Evolutionary conservation across 495 filamentous ascomycete genomes (phyloP).

Genomic region (Aspergillus ellipticus): DNA sequence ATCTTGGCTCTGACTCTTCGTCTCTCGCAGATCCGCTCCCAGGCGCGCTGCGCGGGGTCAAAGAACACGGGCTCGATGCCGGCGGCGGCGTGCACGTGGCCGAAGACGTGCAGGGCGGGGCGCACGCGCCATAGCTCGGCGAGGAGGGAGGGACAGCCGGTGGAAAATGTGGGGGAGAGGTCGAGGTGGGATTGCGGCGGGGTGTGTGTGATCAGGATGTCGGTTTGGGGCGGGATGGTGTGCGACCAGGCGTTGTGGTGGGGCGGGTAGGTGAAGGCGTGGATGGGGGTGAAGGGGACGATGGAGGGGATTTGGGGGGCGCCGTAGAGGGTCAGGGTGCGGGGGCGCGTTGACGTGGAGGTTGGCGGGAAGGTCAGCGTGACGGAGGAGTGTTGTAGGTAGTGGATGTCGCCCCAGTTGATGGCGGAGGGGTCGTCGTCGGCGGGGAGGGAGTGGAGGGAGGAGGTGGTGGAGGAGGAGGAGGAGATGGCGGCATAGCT

Average conservation of each 20-base stretch:
- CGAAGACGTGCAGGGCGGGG: slow-evolving; percentile 81
- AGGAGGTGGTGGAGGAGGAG: slow-evolving; percentile 41
- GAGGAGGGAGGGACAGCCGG: slow-evolving; percentile 74
- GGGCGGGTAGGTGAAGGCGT: slow-evolving; percentile 66
- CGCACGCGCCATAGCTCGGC: slow-evolving; percentile 74
- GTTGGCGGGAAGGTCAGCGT: slow-evolving; percentile 43
- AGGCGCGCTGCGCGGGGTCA: slow-evolving; percentile 69
- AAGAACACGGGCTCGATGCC: slow-evolving; percentile 67
- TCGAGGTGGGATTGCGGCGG: slow-evolving; percentile 72
- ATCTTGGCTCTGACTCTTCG: slow-evolving; percentile 28
- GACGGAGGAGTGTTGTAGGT: slow-evolving; percentile 60
- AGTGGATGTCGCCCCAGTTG: slow-evolving; percentile 57
- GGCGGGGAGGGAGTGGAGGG: slow-evolving; percentile 40
- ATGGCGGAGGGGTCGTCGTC: slow-evolving; percentile 33
- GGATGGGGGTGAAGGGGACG: slow-evolving; percentile 49
- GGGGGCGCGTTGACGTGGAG: slow-evolving; percentile 18
- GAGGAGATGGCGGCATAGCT: slow-evolving; percentile 35
- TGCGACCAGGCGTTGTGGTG: slow-evolving; percentile 58
- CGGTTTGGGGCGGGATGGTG: slow-evolving; percentile 68
- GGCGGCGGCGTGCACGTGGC: slow-evolving; percentile 73
- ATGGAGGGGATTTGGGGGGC: slow-evolving; percentile 62
- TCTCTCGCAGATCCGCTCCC: slow-evolving; percentile 57
- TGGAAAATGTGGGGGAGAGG: slow-evolving; percentile 47
- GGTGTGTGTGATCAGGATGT: slow-evolving; percentile 84
- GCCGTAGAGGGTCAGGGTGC: slow-evolving; percentile 55